Evolutionary conservation across 352 stramenopile genomes (phyloP).

Genomic region (Lagenidium sp.): DNA sequence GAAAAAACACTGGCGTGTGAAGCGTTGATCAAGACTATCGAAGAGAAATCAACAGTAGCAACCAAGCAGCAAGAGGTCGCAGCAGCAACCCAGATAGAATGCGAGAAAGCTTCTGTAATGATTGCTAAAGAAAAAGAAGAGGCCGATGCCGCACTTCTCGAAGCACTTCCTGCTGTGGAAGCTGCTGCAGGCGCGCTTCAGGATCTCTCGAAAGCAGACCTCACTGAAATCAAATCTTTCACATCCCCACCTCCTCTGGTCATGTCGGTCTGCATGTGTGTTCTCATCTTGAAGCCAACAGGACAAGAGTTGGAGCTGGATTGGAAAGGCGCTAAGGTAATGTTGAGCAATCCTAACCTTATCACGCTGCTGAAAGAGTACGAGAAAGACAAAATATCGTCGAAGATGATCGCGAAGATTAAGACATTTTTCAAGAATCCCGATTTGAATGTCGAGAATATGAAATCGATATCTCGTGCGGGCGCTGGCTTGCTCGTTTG

Average conservation of each 20-base stretch:
- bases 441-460: conserved; percentile 91
- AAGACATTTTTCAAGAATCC: conserved; percentile 93
- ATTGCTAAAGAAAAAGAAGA: conserved; percentile 92
- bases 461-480: conserved; percentile 92
- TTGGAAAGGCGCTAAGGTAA: conserved; percentile 92
- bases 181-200: conserved; percentile 89
- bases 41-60: conserved; percentile 89
- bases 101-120: conserved; percentile 85
- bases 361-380: conserved; percentile 92
- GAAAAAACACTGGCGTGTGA: conserved; percentile 91
- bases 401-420: conserved; percentile 94
- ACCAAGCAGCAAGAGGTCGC: conserved; percentile 91
- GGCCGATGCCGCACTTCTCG: conserved; percentile 87
- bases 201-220: conserved; percentile 92
- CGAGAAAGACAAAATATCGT: conserved; percentile 93
- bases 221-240: conserved; percentile 95
- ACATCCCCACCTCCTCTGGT: conserved; percentile 89
- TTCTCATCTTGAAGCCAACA: conserved; percentile 88
- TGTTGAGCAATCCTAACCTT: conserved; percentile 90
- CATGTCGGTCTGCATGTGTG: conserved; percentile 92
- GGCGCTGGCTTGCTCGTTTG: conserved; percentile 88
- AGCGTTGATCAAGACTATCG: conserved; percentile 92
- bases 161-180: conserved; percentile 91
- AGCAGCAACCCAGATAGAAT: conserved; percentile 83
- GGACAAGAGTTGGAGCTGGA: conserved; percentile 89